Percentiles rank a stretch among this genome's conserved stretches.
These are phyloP conservation scores for Ganoderma sinense DNA, from an alignment of 1,284 basidiomycete genomes.

Conservation along the genomic window DNA sequence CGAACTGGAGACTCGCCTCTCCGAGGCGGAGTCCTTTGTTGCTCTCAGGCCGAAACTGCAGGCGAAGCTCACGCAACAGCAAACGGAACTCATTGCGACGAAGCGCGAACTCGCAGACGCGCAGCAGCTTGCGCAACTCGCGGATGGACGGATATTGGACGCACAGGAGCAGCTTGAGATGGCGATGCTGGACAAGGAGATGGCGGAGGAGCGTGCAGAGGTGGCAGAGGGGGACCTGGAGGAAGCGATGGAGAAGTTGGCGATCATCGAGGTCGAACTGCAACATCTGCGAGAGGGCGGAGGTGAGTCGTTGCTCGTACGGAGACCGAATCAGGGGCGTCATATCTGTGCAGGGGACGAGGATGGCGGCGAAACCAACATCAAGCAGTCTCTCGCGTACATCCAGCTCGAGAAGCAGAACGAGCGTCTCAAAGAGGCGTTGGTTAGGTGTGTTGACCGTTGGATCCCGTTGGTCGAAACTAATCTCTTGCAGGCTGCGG, in stretches of 20 bases:
- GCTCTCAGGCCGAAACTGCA: constrained; percentile 88
- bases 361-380: constrained; percentile 51
- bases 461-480: background rate
- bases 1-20: constrained; percentile 84
- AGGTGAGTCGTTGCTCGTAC: constrained; percentile 38
- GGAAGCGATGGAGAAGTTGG: constrained; percentile 78
- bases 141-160: constrained; percentile 71
- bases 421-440: constrained; percentile 92
- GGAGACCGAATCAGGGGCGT: background rate
- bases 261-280: constrained; percentile 87
- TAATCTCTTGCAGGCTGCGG: constrained; percentile 64
- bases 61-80: constrained; percentile 83
- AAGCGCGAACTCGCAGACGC: constrained; percentile 74
- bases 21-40: constrained; percentile 88
- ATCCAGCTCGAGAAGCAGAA: constrained; percentile 98
- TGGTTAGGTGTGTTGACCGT: constrained; percentile 68
- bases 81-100: constrained; percentile 77
- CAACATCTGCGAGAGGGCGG: constrained; percentile 73
- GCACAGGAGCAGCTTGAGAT: constrained; percentile 93
- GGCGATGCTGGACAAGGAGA: constrained; percentile 94
- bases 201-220: constrained; percentile 95
- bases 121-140: constrained; percentile 67
- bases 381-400: constrained; percentile 78
- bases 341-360: constrained; percentile 36
- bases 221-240: constrained; percentile 80